Evolutionary conservation across 345 rosid species (phyloP).

Genomic region (Murraya koenigii): DNA sequence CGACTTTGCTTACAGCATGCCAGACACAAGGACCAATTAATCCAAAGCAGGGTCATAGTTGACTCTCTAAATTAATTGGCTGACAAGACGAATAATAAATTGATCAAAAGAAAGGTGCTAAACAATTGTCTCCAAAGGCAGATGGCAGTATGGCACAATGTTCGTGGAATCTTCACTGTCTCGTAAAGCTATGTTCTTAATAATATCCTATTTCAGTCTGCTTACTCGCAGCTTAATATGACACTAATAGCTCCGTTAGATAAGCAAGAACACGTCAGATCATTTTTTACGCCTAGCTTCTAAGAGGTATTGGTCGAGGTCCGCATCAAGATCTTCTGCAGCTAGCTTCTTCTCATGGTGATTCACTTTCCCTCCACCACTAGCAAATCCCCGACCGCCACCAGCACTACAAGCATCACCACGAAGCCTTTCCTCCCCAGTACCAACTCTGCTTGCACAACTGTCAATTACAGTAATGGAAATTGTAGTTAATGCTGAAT

Average conservation of each 20-base stretch:
- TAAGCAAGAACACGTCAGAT: neutral
- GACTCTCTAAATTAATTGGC: too few species aligned
- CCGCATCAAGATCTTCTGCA: constrained; percentile 64
- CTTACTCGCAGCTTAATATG: neutral
- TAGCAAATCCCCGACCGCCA: constrained; percentile 16
- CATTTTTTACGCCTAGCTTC: constrained; percentile 38
- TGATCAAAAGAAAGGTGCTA: neutral
- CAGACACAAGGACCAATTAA: too few species aligned
- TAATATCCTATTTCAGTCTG: neutral
- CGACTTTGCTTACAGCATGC: too few species aligned
- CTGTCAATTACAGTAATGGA: constrained; percentile 8
- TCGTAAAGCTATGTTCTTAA: neutral
- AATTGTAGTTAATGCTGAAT: neutral
- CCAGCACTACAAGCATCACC: constrained; percentile 25
- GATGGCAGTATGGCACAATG: too few species aligned
- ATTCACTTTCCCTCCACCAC: constrained; percentile 22
- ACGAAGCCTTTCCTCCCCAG: constrained; percentile 19
- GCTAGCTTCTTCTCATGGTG: constrained; percentile 31
- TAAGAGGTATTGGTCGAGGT: constrained; percentile 50
- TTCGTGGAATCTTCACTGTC: neutral
- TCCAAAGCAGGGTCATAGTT: too few species aligned
- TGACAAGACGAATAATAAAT: too few species aligned
- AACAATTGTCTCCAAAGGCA: neutral
- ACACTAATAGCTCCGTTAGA: neutral
- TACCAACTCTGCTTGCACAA: constrained; percentile 19